Evolutionary conservation across 768 basidiomycete genomes (phyloP).

Genomic region (Pulveroboletus sp.): DNA sequence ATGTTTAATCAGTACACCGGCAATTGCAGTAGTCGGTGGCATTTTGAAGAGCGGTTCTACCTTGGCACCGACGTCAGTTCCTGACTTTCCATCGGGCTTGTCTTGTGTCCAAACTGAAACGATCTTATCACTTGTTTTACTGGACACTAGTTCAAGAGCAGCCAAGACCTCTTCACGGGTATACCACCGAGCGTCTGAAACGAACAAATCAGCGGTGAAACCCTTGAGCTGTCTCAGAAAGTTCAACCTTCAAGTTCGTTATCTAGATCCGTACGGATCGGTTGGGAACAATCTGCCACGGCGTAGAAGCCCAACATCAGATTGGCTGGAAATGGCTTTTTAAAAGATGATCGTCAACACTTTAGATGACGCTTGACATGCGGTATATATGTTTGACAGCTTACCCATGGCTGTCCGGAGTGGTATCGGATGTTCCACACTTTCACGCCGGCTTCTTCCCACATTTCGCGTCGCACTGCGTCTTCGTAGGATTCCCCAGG

Average conservation of each 20-base stretch:
- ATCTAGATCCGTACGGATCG: conserved; percentile 83
- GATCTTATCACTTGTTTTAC: conserved; percentile 29
- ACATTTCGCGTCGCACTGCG: conserved; percentile 87
- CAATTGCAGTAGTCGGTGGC: conserved; percentile 77
- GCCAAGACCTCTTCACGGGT: conserved; percentile 67
- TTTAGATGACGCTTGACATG: neutral
- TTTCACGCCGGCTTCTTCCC: conserved; percentile 93
- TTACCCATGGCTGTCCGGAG: conserved; percentile 83
- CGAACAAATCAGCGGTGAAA: conserved; percentile 5
- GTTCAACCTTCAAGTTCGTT: conserved; percentile 87
- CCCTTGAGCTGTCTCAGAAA: neutral
- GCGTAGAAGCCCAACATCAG: conserved; percentile 92
- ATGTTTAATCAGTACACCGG: conserved; percentile 79
- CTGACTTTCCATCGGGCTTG: conserved; percentile 20
- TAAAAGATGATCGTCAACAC: neutral
- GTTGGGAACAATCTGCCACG: conserved; percentile 66
- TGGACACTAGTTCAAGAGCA: conserved; percentile 43
- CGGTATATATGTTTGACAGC: conserved; percentile 12
- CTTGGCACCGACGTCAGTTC: conserved; percentile 14
- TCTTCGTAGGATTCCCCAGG: conserved; percentile 95
- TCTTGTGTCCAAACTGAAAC: conserved; percentile 15
- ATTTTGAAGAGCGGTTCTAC: conserved; percentile 62
- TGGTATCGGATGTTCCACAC: conserved; percentile 85
- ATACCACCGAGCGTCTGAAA: conserved; percentile 85
- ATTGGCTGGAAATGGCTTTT: conserved; percentile 87